phyloP scores from a whole-genome alignment of 106 monocot species.

The Cymbidium sinense region DNA sequence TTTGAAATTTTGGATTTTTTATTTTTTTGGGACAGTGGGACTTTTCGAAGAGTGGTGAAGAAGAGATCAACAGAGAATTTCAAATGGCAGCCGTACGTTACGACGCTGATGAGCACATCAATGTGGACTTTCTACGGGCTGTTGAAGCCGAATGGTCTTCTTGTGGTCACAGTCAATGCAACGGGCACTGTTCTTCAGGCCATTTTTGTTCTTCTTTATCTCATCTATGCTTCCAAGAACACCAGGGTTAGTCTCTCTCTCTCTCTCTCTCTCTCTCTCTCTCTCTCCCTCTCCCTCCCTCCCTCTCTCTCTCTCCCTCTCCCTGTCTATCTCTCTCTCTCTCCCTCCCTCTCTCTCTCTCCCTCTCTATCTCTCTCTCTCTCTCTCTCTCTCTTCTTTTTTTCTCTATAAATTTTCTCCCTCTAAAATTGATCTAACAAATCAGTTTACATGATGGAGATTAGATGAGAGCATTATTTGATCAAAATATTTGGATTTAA shows the following conservation, averaged over 20 bases:
- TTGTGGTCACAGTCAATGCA: conserved; percentile 57
- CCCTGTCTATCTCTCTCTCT: too few relatives aligned
- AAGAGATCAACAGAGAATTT: conserved; percentile 45
- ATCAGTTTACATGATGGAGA: too few relatives aligned
- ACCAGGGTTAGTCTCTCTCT: conserved; percentile 17
- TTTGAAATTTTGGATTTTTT: too few relatives aligned
- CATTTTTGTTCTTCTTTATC: conserved; percentile 43
- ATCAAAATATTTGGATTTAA: too few relatives aligned
- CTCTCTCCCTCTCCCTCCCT: too few relatives aligned
- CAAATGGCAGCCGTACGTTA: conserved; percentile 37
- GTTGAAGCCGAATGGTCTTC: conserved; percentile 45
- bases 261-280: neutral
- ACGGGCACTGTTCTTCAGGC: conserved; percentile 40
- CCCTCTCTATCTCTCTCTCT: too few relatives aligned
- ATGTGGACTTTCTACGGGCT: conserved; percentile 66
- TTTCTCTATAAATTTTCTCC: neutral
- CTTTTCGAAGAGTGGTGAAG: conserved; percentile 46
- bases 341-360: too few relatives aligned
- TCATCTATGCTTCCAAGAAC: conserved; percentile 40
- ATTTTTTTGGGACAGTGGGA: conserved; percentile 21
- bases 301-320: too few relatives aligned
- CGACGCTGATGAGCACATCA: conserved; percentile 43
- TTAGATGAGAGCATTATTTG: too few relatives aligned
- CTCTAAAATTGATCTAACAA: neutral
- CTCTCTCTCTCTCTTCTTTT: neutral